These are phyloP conservation scores for Zygotorulaspora florentina DNA, from an alignment of 805 yeast species.

Conservation along the genomic window DNA sequence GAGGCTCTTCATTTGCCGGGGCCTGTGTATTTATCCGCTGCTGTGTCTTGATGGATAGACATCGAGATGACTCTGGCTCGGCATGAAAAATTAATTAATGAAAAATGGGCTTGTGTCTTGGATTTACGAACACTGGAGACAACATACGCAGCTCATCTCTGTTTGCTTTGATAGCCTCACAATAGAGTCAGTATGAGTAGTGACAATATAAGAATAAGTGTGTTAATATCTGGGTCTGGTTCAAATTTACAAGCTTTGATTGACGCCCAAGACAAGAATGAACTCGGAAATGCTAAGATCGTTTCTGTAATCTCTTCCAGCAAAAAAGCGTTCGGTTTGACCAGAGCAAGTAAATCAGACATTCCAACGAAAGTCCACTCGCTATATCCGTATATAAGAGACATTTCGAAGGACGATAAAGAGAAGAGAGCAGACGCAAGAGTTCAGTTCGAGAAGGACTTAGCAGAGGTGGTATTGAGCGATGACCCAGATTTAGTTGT, in stretches of 20 bases:
- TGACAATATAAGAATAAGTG: constrained; percentile 39
- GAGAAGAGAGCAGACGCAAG: constrained; percentile 58
- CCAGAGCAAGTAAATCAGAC: constrained; percentile 63
- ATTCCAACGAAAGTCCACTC: constrained; percentile 74
- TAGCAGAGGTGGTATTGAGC: constrained; percentile 61
- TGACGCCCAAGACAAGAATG: constrained; percentile 52
- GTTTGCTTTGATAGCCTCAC: neutral
- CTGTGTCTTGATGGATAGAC: too few relatives aligned
- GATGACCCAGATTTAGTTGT: constrained; percentile 80
- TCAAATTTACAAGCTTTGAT: constrained; percentile 94
- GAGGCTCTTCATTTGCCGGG: too few relatives aligned
- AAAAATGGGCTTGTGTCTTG: neutral
- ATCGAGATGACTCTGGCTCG: constrained; percentile 1
- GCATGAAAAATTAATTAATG: neutral
- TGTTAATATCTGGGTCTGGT: constrained; percentile 91
- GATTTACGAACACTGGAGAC: neutral
- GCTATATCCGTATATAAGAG: constrained; percentile 68
- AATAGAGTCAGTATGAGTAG: neutral
- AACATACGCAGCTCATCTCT: neutral
- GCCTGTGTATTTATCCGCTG: too few relatives aligned
- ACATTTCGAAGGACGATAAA: constrained; percentile 64
- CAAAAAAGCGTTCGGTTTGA: constrained; percentile 79
- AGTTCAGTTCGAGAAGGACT: constrained; percentile 67
- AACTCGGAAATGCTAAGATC: constrained; percentile 48
- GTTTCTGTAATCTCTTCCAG: constrained; percentile 82